Conservation (phyloP, 2,329 filamentous ascomycete genomes). For the Neopestalotiopsis clavispora region DNA sequence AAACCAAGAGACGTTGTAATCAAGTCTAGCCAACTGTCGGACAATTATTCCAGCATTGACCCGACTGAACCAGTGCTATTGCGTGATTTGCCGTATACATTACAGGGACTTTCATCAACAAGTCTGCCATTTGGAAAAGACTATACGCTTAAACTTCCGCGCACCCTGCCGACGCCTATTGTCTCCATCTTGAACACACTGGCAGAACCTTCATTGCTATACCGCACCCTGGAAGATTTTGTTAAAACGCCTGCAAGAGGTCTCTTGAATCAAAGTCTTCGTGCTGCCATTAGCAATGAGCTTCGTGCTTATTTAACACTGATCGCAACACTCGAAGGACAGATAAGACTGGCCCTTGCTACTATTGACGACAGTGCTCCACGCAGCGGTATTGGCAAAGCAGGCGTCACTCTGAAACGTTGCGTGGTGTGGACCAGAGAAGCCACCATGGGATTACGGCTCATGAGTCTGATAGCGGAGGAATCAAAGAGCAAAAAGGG, state of each 20-base stretch:
- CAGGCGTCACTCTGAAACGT: slow-evolving; percentile 90
- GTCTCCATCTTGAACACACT: slow-evolving; percentile 87
- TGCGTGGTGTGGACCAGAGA: slow-evolving; percentile 98
- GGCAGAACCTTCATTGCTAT: slow-evolving; percentile 92
- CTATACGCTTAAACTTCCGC: slow-evolving; percentile 75
- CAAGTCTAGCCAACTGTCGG: slow-evolving; percentile 62
- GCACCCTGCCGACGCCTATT: slow-evolving; percentile 80
- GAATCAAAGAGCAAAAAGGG: slow-evolving; percentile 83
- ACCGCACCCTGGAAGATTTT: slow-evolving; percentile 79
- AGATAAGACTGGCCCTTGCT: slow-evolving; percentile 82
- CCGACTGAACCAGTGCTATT: slow-evolving; percentile 71
- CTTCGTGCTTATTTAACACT: slow-evolving; percentile 88
- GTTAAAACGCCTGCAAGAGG: slow-evolving; percentile 82
- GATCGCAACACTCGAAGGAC: slow-evolving; percentile 89
- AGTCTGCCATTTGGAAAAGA: slow-evolving; percentile 77
- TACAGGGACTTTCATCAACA: slow-evolving; percentile 89
- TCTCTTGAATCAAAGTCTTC: slow-evolving; percentile 88
- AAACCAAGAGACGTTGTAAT: slow-evolving; percentile 55
- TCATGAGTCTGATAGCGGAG: slow-evolving; percentile 94
- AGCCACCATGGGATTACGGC: slow-evolving; percentile 89
- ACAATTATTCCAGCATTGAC: slow-evolving; percentile 60
- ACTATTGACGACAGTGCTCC: slow-evolving; percentile 72
- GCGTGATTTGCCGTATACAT: slow-evolving; percentile 86
- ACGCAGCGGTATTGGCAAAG: slow-evolving; percentile 76
- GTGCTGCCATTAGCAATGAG: slow-evolving; percentile 84